Conservation (phyloP, 192 early-diverging fungal species). For the Coemansia pectinata region DNA sequence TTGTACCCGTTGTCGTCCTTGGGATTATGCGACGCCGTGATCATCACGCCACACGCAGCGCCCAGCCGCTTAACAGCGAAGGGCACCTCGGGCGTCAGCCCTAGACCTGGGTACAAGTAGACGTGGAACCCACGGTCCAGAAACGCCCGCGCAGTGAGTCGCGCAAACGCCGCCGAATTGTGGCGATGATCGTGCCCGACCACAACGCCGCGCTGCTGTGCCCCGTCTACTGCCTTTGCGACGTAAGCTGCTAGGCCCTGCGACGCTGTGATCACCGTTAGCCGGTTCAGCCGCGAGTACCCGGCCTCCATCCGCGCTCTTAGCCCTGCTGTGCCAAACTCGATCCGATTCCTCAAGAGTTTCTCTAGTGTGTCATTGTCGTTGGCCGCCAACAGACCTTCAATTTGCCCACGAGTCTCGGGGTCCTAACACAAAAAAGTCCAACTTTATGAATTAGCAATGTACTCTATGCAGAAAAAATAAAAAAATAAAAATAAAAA, state of each 20-base stretch:
- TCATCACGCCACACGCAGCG: conserved; percentile 89
- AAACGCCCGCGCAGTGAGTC: conserved; percentile 81
- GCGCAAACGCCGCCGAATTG: conserved; percentile 80
- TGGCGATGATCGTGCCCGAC: conserved; percentile 95
- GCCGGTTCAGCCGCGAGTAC: conserved; percentile 88
- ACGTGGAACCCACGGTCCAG: conserved; percentile 76
- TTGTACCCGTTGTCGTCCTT: conserved; percentile 94
- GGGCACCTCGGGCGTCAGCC: conserved; percentile 84
- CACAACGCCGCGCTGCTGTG: conserved; percentile 75
- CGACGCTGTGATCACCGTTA: conserved; percentile 91
- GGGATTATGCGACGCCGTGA: conserved; percentile 95
- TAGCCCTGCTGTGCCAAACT: conserved; percentile 88
- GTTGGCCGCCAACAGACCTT: conserved; percentile 22
- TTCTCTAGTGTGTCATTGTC: conserved; percentile 30
- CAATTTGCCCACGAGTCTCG: conserved; percentile 45
- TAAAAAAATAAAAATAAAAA: too few relatives aligned
- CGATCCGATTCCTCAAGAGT: conserved; percentile 57
- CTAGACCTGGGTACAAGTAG: conserved; percentile 69
- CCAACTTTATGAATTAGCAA: not conserved
- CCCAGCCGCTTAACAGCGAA: conserved; percentile 76
- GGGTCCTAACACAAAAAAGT: conserved; percentile 26
- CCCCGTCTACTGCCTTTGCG: conserved; percentile 57
- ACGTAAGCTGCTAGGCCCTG: conserved; percentile 83
- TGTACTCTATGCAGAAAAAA: not conserved
- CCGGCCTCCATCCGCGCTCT: conserved; percentile 94